A percentile compares a stretch with the other conserved stretches of the same genome.
phyloP scores from a whole-genome alignment of 2,329 filamentous ascomycete species.

The Colletotrichum chrysophilum region DNA sequence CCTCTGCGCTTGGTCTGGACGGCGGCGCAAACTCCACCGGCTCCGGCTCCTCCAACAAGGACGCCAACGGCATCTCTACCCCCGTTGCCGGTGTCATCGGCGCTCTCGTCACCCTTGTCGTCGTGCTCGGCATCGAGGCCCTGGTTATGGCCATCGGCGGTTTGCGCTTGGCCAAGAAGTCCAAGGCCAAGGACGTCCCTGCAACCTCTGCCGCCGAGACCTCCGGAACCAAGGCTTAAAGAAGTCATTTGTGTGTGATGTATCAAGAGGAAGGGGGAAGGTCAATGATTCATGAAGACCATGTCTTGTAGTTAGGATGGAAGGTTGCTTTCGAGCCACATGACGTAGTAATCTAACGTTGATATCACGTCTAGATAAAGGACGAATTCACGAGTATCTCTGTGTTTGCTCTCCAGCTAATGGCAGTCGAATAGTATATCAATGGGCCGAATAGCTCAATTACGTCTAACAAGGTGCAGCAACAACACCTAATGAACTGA shows the following conservation, averaged over 20 bases:
- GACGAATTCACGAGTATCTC: background rate
- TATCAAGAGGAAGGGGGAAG: background rate
- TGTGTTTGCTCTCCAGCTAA: background rate
- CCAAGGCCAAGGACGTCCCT: slow-evolving; percentile 27
- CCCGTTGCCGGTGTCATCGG: slow-evolving; percentile 84
- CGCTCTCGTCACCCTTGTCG: slow-evolving; percentile 66
- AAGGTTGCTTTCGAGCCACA: background rate
- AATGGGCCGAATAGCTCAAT: background rate
- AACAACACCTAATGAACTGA: background rate
- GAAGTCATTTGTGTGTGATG: no score
- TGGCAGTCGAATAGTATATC: background rate
- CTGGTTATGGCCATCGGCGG: slow-evolving; percentile 48
- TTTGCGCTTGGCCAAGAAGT: slow-evolving; percentile 54
- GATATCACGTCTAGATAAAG: background rate
- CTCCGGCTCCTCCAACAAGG: slow-evolving; percentile 27
- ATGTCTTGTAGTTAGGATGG: background rate
- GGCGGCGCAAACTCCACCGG: slow-evolving; percentile 28
- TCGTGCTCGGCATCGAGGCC: slow-evolving; percentile 51
- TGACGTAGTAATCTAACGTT: background rate
- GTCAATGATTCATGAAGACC: background rate
- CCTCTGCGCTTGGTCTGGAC: slow-evolving; percentile 30
- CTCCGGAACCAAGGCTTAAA: background rate
- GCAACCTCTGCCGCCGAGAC: background rate
- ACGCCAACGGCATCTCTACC: slow-evolving; percentile 60
- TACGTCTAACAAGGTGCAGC: background rate